Evolutionary conservation across 176 grass and related monocot species (phyloP), one percentile per base, ranked within the genome.

Genomic region (Oryza rufipogon): DNA sequence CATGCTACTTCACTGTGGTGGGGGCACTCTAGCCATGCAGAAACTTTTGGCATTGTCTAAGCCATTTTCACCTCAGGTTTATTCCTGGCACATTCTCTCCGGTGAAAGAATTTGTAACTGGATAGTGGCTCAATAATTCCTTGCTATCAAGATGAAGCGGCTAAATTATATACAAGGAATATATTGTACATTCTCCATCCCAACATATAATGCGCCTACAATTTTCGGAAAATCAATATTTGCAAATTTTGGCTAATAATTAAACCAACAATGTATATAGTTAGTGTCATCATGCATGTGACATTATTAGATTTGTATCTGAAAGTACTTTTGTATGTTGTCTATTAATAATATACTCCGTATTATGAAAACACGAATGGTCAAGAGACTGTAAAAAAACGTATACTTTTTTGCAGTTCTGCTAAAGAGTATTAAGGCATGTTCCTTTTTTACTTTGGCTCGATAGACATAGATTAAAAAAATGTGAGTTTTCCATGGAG

Each of bases 1-100:
- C 70, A 73, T 82, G 6, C 80, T 33, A 46, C 52, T 33, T n/a
- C 36, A 63, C 52, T 56, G 52, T 56, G 52, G 36, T 64, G 80
- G 33, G 33, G 48, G 34, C 17, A 9, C 36, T 7, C 33, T 11
- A 82, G 64, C 32, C 33, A 58, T 12, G 52, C 16, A 56, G 52
- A 15, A 65, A 66, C 56, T 65, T 65, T 83, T 36, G 81, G 16
- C 11, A 23, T 74, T 83, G 26, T 74, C 52, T 25, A 9, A 17
- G 9, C 39, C 46, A n/a, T 69, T 23, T 34, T 66, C 39, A 64
- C n/a, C 70, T 48, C 42, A 42, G 11, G 33, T 54, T 3, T 69
- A 19, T 49, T 71, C 19, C 13, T 79, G 22, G 25, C 7, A 19
- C 42, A 68, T 28, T 67, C 20, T 49, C 9, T 82, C 13, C 6